Percentiles rank a stretch among this genome's conserved stretches.
These are phyloP conservation scores for Euphorbia tirucalli DNA, from an alignment of 345 rosid genomes.

Conservation along the genomic window DNA sequence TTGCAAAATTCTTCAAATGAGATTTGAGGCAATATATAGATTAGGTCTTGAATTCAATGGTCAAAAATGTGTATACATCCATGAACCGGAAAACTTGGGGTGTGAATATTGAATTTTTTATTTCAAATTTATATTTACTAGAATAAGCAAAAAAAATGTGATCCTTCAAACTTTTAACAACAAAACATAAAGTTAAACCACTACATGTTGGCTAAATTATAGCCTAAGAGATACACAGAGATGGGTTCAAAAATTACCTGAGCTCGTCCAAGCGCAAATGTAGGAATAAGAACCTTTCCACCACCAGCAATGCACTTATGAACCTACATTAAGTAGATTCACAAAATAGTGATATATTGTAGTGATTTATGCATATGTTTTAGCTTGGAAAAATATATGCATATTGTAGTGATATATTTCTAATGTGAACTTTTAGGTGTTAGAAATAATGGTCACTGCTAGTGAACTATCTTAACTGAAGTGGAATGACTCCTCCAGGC, in stretches of 20 bases:
- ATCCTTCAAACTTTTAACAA: conserved; percentile 3
- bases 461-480: neutral
- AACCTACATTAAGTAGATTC: conserved; percentile 43
- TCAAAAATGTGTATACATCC: neutral
- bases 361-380: neutral
- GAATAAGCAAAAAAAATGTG: neutral
- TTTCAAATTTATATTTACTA: neutral
- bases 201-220: conserved; percentile 4
- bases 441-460: neutral
- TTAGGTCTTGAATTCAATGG: neutral
- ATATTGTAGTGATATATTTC: neutral
- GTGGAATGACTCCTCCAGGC: neutral
- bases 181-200: neutral
- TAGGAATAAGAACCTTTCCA: conserved; percentile 95
- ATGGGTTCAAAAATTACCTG: conserved; percentile 49
- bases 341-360: neutral
- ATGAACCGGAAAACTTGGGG: neutral
- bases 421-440: neutral
- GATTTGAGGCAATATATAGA: neutral
- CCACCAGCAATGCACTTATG: conserved; percentile 87
- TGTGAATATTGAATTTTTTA: neutral
- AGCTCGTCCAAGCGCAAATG: conserved; percentile 98
- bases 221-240: conserved; percentile 1
- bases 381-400: neutral
- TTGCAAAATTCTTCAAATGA: neutral